Evolutionary conservation across 345 rosid species (phyloP).

Genomic region (Camelina sativa): DNA sequence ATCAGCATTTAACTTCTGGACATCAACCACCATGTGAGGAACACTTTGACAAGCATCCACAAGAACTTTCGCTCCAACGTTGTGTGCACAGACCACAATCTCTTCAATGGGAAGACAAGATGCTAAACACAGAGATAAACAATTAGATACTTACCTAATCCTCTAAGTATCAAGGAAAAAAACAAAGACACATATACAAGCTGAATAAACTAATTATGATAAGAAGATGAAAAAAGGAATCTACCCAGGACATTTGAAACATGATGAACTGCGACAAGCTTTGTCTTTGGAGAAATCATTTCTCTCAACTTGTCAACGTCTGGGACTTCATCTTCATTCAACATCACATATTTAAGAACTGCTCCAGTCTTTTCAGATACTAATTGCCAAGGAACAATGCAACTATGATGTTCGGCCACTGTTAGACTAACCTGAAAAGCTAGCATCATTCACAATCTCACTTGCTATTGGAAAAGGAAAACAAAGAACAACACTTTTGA

Average conservation of each 20-base stretch:
- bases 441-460: constrained; percentile 34
- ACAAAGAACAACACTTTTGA: neutral
- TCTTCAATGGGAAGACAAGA: constrained; percentile 82
- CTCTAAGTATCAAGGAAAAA: neutral
- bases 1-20: constrained; percentile 77
- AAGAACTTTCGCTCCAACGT: constrained; percentile 80
- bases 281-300: constrained; percentile 70
- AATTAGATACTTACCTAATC: constrained; percentile 9
- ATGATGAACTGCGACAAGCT: constrained; percentile 85
- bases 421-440: constrained; percentile 70
- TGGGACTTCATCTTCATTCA: constrained; percentile 72
- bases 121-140: constrained; percentile 47
- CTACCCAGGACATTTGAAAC: constrained; percentile 88
- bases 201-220: neutral
- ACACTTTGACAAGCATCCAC: constrained; percentile 98
- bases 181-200: neutral
- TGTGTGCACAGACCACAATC: constrained; percentile 72
- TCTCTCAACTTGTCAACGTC: constrained; percentile 59
- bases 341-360: constrained; percentile 60
- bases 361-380: constrained; percentile 84
- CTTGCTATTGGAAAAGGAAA: constrained; percentile 1
- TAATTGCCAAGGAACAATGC: constrained; percentile 97
- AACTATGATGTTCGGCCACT: constrained; percentile 90
- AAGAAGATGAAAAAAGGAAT: constrained; percentile 24
- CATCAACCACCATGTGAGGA: constrained; percentile 93